Conservation (phyloP, 1,284 basidiomycete species). For the Pseudozyma thailandica region DNA sequence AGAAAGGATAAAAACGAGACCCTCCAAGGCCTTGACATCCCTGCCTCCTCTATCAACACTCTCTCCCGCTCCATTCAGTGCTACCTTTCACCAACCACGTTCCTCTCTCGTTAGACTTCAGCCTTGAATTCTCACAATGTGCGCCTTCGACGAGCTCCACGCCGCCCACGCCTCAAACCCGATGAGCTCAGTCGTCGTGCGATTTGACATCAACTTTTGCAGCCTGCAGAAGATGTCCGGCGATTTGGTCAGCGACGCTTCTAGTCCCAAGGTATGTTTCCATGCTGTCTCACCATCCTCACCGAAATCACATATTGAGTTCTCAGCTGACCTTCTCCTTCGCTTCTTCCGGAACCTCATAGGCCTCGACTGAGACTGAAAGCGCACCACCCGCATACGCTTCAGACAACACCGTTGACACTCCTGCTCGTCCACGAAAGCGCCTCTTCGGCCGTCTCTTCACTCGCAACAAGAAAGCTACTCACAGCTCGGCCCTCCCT, state of each 20-base stretch:
- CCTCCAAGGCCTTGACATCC: no score
- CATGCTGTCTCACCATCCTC: no score
- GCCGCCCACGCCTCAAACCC: not conserved
- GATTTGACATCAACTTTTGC: conserved; percentile 20
- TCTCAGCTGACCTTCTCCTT: no score
- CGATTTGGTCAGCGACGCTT: not conserved
- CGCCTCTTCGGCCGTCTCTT: conserved; percentile 31
- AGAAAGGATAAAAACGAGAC: conserved; percentile 8
- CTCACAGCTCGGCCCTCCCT: conserved; percentile 10
- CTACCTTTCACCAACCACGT: not conserved
- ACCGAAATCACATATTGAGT: no score
- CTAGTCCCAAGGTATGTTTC: conserved; percentile 14
- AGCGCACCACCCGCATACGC: conserved; percentile 27
- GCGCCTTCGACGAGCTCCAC: conserved; percentile 26
- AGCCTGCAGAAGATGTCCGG: conserved; percentile 8
- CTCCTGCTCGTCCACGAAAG: conserved; percentile 6
- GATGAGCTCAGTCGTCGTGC: conserved; percentile 4
- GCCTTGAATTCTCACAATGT: conserved; percentile 12
- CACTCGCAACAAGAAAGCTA: conserved; percentile 18
- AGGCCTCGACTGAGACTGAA: conserved; percentile 16
- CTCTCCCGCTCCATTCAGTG: not conserved
- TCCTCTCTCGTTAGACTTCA: not conserved
- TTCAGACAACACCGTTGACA: not conserved
- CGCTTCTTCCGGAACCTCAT: no score
- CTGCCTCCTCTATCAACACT: no score